Evolutionary conservation across 371 early-diverging fungal species (phyloP).

Genomic region (Funneliformis caledonium): DNA sequence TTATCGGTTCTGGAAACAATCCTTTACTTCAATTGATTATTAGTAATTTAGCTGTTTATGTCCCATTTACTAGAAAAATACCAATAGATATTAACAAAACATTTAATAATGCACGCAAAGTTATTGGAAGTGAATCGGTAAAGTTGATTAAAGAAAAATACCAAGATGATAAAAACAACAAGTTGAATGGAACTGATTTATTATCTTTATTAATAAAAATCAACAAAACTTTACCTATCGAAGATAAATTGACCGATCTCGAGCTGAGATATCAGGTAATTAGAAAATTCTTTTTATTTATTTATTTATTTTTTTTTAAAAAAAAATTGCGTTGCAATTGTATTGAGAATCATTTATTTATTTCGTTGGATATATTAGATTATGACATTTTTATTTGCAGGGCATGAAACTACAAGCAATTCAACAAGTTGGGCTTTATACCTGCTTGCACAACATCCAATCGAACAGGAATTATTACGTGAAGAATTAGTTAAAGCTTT

Average conservation of each 20-base stretch:
- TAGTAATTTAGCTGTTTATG: not conserved
- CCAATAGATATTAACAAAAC: not conserved
- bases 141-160: no score
- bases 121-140: no score
- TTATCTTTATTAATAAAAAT: not conserved
- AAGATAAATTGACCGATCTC: not conserved
- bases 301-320: no score
- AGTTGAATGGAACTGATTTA: no score
- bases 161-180: no score
- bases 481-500: no score
- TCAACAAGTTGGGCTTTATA: slow-evolving; percentile 48
- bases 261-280: not conserved
- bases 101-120: no score
- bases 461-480: no score
- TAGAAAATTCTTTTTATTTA: no score
- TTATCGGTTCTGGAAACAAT: not conserved
- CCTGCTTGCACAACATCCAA: slow-evolving; percentile 4
- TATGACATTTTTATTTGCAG: slow-evolving; percentile 44
- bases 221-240: not conserved
- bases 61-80: slow-evolving; percentile 1
- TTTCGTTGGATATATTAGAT: slow-evolving; percentile 27
- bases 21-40: not conserved
- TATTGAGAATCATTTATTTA: not conserved
- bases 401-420: slow-evolving; percentile 41
- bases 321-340: not conserved